Conservation (phyloP, 345 rosid genomes). For the Sonneratia alba region DNA sequence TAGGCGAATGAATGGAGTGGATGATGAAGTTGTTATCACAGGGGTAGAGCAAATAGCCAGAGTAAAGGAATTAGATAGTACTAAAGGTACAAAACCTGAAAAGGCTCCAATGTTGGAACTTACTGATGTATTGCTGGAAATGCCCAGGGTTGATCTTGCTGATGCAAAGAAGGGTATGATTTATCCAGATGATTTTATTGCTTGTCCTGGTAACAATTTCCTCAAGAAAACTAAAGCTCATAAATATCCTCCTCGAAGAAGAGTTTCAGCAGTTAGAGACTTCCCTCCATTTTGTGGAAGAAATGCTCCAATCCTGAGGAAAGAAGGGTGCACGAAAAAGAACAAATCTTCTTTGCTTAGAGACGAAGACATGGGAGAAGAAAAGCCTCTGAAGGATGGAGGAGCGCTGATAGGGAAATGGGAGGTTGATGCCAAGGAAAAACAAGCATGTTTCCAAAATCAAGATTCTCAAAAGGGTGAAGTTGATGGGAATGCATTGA, state of each 20-base stretch:
- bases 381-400: conserved; percentile 10
- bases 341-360: conserved; percentile 8
- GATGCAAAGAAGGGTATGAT: conserved; percentile 8
- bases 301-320: conserved; percentile 19
- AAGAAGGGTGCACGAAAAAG: conserved; percentile 9
- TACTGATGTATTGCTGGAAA: conserved; percentile 8
- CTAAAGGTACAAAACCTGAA: conserved; percentile 7
- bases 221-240: conserved; percentile 11
- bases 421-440: conserved; percentile 15
- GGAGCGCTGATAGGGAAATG: conserved; percentile 6
- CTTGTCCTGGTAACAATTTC: conserved; percentile 1
- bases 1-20: neutral
- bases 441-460: conserved; percentile 12
- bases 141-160: conserved; percentile 10
- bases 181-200: neutral
- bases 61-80: conserved; percentile 3
- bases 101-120: conserved; percentile 6
- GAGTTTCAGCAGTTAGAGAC: conserved; percentile 34
- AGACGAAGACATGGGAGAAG: conserved; percentile 12
- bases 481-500: conserved; percentile 6
- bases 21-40: neutral
- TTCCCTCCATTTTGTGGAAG: conserved; percentile 47
- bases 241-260: conserved; percentile 41
- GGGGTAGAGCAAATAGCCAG: neutral
- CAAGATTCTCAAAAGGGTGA: conserved; percentile 9